Evolutionary conservation across 129 eudicot species (phyloP).

Genomic region (Gnaphalium uliginosum): DNA sequence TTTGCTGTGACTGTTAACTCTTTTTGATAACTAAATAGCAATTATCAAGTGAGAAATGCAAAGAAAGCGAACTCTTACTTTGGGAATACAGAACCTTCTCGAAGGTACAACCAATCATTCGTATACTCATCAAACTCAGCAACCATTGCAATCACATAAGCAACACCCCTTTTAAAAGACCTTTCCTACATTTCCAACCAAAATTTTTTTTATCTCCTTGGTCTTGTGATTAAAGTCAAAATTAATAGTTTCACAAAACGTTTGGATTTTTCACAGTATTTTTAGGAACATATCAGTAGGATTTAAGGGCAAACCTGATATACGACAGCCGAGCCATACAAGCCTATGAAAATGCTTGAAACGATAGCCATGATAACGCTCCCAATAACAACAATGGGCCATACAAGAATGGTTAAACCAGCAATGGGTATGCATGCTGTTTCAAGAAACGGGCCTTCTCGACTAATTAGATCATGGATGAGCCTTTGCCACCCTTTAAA

Average conservation of each 20-base stretch:
- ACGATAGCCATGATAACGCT: constrained; percentile 78
- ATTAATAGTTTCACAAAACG: neutral
- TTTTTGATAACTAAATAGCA: neutral
- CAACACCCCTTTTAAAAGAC: constrained; percentile 78
- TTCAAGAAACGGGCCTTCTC: constrained; percentile 97
- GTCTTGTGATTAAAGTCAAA: neutral
- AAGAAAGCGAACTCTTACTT: constrained; percentile 45
- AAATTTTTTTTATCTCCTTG: neutral
- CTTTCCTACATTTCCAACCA: constrained; percentile 62
- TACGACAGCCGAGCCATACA: constrained; percentile 78
- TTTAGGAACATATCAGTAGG: neutral
- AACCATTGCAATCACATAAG: constrained; percentile 90
- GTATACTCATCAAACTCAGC: constrained; percentile 98
- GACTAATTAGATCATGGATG: constrained; percentile 75
- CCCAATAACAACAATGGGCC: constrained; percentile 92
- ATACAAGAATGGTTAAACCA: constrained; percentile 87
- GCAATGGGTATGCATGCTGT: constrained; percentile 98
- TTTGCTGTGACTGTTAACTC: constrained; percentile 11
- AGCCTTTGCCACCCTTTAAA: constrained; percentile 95
- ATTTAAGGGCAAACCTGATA: constrained; percentile 65
- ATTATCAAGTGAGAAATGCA: neutral
- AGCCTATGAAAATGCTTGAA: constrained; percentile 78
- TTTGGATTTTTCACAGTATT: neutral
- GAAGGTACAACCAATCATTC: constrained; percentile 90
- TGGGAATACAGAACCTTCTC: constrained; percentile 94